Evolutionary conservation across 768 basidiomycete genomes (phyloP).

Genomic region (Russula brevipes): DNA sequence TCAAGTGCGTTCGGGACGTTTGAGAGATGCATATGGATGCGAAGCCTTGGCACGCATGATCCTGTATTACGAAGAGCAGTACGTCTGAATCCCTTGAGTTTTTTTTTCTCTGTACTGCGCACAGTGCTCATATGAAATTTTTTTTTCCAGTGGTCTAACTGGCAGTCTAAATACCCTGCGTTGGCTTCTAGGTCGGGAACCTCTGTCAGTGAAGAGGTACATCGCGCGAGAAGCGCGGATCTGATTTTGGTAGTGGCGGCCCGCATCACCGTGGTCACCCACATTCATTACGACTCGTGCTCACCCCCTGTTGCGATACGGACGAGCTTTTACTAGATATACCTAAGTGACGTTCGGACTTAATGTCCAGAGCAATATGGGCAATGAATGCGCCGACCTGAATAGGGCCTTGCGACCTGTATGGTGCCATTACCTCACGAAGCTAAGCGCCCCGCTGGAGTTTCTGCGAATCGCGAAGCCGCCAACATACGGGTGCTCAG

Average conservation of each 20-base stretch:
- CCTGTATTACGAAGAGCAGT: slow-evolving; percentile 34
- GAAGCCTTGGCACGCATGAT: slow-evolving; percentile 33
- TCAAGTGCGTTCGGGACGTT: slow-evolving; percentile 13
- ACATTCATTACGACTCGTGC: not conserved
- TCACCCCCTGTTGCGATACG: not conserved
- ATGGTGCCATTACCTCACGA: not conserved
- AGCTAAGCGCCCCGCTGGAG: not conserved
- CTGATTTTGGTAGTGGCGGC: not conserved
- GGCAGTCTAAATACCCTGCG: slow-evolving; percentile 33
- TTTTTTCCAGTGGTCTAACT: slow-evolving; percentile 29
- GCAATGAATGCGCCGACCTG: not conserved
- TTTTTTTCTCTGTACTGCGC: not conserved
- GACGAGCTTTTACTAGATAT: slow-evolving; percentile 8
- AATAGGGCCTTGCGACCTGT: not conserved
- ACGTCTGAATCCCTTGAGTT: slow-evolving; percentile 3
- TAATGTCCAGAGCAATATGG: not conserved
- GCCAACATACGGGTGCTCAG: not conserved
- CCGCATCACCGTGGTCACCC: not conserved
- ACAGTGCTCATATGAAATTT: not conserved
- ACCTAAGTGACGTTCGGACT: not conserved
- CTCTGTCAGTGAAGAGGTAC: slow-evolving; percentile 29
- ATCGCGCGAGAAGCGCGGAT: slow-evolving; percentile 26
- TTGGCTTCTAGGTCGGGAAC: slow-evolving; percentile 34
- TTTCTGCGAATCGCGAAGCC: slow-evolving; percentile 1
- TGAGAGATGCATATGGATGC: slow-evolving; percentile 25